phyloP scores from a whole-genome alignment of 1,284 basidiomycete species.

The Neotropicomus parvogracilis region DNA sequence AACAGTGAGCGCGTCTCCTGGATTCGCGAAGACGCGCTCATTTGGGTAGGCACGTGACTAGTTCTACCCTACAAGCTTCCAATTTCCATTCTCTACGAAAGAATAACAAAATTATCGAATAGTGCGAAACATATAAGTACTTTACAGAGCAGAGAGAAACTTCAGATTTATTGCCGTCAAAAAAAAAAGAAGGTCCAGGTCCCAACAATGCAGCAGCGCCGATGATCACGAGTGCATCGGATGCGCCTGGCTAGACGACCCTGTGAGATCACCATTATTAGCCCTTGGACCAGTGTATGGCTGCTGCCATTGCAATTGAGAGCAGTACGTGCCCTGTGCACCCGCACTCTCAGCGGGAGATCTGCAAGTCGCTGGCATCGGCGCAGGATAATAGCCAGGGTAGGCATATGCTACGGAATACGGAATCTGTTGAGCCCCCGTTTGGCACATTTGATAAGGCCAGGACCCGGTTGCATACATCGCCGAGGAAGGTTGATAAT shows the following conservation, averaged over 20 bases:
- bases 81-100: no score
- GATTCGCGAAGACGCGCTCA: conserved; percentile 7
- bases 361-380: conserved; percentile 11
- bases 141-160: conserved; percentile 17
- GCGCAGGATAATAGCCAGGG: conserved; percentile 18
- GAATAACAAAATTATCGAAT: conserved; percentile 9
- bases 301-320: conserved; percentile 41
- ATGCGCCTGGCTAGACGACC: conserved; percentile 17
- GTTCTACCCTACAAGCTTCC: no score
- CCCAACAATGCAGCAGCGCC: neutral
- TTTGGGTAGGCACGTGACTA: conserved; percentile 10
- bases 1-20: no score
- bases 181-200: conserved; percentile 7
- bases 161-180: conserved; percentile 11
- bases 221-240: conserved; percentile 17
- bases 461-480: conserved; percentile 31
- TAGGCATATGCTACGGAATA: conserved; percentile 23
- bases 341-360: conserved; percentile 16
- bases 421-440: conserved; percentile 12
- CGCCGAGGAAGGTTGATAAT: conserved; percentile 21
- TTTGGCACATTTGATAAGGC: conserved; percentile 31
- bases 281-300: conserved; percentile 33
- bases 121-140: conserved; percentile 13
- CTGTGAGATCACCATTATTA: conserved; percentile 23
- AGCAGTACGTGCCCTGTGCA: conserved; percentile 26